phyloP scores from a whole-genome alignment of 2,329 filamentous ascomycete genomes.

The Pyrenochaeta sp. region DNA sequence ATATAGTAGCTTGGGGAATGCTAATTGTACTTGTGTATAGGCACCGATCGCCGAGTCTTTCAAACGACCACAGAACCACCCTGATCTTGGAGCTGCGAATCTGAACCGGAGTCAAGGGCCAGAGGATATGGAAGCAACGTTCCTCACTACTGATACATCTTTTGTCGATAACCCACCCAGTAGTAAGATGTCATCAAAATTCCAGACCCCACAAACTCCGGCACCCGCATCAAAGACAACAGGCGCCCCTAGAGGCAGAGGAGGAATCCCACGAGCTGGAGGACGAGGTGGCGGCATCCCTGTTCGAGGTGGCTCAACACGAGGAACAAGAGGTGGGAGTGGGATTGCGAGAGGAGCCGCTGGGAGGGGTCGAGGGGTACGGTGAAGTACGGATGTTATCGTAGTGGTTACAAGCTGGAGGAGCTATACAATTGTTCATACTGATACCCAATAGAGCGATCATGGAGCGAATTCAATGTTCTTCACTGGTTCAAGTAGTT shows the following conservation, averaged over 20 bases:
- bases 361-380: conserved; percentile 44
- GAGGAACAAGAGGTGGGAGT: conserved; percentile 46
- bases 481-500: neutral
- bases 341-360: conserved; percentile 47
- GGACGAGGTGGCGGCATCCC: conserved; percentile 46
- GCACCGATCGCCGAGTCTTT: conserved; percentile 87
- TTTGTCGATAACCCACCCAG: conserved; percentile 85
- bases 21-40: conserved; percentile 52
- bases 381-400: neutral
- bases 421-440: neutral
- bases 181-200: conserved; percentile 57
- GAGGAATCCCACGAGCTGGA: conserved; percentile 47
- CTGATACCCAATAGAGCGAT: conserved; percentile 2
- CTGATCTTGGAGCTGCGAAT: conserved; percentile 29
- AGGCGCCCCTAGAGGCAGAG: conserved; percentile 36
- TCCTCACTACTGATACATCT: conserved; percentile 91
- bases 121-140: conserved; percentile 77
- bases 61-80: conserved; percentile 51
- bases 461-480: neutral
- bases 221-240: conserved; percentile 32
- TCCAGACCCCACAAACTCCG: conserved; percentile 48
- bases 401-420: neutral
- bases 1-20: neutral
- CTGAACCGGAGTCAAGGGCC: conserved; percentile 34
- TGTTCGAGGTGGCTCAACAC: conserved; percentile 40